Percentiles rank a stretch among this genome's conserved stretches.
phyloP scores from a whole-genome alignment of 495 filamentous ascomycete species.

The Copromyces sp. region DNA sequence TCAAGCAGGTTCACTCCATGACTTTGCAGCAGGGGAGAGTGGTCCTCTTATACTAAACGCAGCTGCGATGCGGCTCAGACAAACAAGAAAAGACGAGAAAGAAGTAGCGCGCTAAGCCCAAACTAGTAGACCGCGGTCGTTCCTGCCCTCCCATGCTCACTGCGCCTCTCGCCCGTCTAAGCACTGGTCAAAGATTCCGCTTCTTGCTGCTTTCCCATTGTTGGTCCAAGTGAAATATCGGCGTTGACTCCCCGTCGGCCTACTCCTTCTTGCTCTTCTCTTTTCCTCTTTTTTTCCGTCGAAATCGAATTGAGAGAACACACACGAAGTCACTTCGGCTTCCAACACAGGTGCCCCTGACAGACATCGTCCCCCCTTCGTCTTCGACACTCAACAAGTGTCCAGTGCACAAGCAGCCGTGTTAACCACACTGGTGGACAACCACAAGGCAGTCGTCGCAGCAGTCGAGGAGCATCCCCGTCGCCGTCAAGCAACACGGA shows the following conservation, averaged over 20 bases:
- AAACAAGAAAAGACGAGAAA: conserved; percentile 7
- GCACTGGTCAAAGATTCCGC: not conserved
- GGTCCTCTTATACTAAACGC: not conserved
- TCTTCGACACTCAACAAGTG: not conserved
- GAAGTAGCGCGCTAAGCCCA: conserved; percentile 17
- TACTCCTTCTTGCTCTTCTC: conserved; percentile 12
- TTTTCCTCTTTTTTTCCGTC: conserved; percentile 20
- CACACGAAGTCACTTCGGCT: not conserved
- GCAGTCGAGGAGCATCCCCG: not conserved
- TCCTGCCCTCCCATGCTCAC: not conserved
- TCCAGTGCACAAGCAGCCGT: not conserved
- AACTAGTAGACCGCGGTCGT: not conserved
- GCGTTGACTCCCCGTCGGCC: conserved; percentile 39
- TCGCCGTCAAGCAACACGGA: not conserved
- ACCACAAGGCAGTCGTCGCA: not conserved
- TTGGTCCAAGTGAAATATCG: conserved; percentile 37
- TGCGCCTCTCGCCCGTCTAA: conserved; percentile 18
- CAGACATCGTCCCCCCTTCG: not conserved
- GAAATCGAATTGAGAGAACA: not conserved
- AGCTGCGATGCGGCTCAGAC: not conserved
- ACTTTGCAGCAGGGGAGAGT: not conserved
- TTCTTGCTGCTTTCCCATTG: not conserved
- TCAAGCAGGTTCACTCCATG: not conserved
- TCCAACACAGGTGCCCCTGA: not conserved
- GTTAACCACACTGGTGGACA: not conserved